Base-by-base conservation (phyloP, 345 rosid species). In the Populus tremula region DNA sequence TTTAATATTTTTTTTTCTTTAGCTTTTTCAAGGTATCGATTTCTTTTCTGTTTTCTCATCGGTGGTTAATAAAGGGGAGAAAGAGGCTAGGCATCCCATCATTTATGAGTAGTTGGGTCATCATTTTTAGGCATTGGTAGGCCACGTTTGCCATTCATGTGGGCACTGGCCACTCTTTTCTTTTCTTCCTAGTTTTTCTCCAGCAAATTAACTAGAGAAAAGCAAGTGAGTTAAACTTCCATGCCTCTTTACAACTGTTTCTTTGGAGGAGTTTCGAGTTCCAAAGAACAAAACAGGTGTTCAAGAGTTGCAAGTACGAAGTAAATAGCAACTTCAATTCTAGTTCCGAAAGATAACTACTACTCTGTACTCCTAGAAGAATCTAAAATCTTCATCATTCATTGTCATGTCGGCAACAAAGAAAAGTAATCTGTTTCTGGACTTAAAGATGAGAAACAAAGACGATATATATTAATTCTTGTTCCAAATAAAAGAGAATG, bases 81-180 rank as follows among this genome's bases (percentile, higher is more conserved):
- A 8, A 35, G 45, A 20, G 41, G 29, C 29, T 56, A 67, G 4
- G 25, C 56, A 75, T 39, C 13, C 18, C 39, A 47, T 21, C 27
- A 61, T 59, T 74, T 65, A 71, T 43, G 74, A 74, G 88, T 85
- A 23, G 90, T 84, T 83, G 77, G 85, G 84, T 85, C 90, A 86
- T 80, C 81, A 83, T 82, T 82, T 43, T 71, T 53, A 73, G 71
- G 64, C 79, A 78, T 36, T 18, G 82, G 79, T 83, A 73, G 87
- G 86, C 79, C 86, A 81, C 21, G 78, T 83, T 73, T 86, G 86
- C 79, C 85, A 79, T 25, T 75, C 68, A 53, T 35, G 68, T 38
- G 65, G 73, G 75, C 31, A 7, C 6, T 5, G 31, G 5, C 61
- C 71, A 41, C 49, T 14, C 59, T 33, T 31, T 59, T 16, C 12